A percentile compares a stretch with the other conserved stretches of the same genome.
Evolutionary conservation across 78 protist genomes (phyloP).

Genomic region (Dictyostelium capitatum): DNA sequence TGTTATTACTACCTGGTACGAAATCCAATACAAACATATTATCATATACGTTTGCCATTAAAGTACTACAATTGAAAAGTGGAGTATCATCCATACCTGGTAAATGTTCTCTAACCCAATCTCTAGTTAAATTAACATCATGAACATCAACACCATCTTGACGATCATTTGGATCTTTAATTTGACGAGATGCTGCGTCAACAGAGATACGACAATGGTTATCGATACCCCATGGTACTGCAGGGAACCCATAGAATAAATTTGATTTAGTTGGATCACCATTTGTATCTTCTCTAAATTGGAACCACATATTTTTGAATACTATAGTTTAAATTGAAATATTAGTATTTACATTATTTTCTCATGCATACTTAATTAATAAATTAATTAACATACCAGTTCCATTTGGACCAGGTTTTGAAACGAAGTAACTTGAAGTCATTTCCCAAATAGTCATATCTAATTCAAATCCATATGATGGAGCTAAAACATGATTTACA

Average conservation of each 20-base stretch:
- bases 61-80: background rate
- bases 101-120: background rate
- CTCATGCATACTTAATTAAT: no score
- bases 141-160: background rate
- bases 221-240: background rate
- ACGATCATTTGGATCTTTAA: conserved; percentile 18
- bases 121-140: conserved; percentile 4
- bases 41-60: conserved; percentile 12
- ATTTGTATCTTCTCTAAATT: background rate
- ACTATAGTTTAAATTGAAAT: no score
- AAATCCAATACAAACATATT: conserved; percentile 31
- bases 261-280: background rate
- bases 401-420: conserved; percentile 12
- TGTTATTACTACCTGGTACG: background rate
- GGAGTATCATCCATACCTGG: conserved; percentile 15
- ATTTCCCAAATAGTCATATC: conserved; percentile 32
- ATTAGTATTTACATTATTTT: no score
- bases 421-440: background rate
- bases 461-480: conserved; percentile 22
- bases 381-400: background rate
- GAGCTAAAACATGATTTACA: background rate
- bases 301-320: conserved; percentile 21
- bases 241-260: conserved; percentile 28
- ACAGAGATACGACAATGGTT: background rate
- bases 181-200: background rate